Evolutionary conservation across 495 filamentous ascomycete species (phyloP).

Genomic region (Aspergillus sclerotiicarbonarius): DNA sequence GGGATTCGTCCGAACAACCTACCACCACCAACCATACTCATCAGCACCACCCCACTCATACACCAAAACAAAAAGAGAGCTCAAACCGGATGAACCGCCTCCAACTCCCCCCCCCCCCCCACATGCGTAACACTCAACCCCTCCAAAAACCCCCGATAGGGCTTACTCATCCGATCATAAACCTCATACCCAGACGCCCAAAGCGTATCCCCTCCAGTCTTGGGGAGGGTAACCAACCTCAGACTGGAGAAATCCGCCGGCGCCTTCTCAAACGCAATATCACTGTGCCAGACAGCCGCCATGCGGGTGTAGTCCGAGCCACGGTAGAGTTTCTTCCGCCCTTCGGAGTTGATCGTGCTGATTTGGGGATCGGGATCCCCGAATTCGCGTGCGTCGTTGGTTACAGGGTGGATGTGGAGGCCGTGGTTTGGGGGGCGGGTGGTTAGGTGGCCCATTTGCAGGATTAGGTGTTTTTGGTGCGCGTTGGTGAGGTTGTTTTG

Average conservation of each 20-base stretch:
- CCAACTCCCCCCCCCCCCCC: conserved; percentile 35
- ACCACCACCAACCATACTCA: neutral
- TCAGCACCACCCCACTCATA: neutral
- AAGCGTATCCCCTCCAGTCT: conserved; percentile 64
- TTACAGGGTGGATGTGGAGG: conserved; percentile 71
- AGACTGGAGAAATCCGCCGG: conserved; percentile 60
- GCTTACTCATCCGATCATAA: conserved; percentile 64
- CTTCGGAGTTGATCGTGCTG: conserved; percentile 60
- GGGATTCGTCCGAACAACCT: conserved; percentile 67
- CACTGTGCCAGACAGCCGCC: conserved; percentile 54
- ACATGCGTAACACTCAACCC: conserved; percentile 56
- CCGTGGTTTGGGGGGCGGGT: conserved; percentile 55
- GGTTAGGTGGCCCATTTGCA: conserved; percentile 56
- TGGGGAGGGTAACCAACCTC: conserved; percentile 54
- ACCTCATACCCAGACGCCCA: conserved; percentile 52
- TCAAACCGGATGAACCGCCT: conserved; percentile 54
- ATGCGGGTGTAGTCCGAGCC: conserved; percentile 15
- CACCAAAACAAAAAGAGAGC: no score
- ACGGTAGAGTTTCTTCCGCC: conserved; percentile 50
- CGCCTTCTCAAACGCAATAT: conserved; percentile 62
- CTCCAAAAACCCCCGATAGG: conserved; percentile 64
- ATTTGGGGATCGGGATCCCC: conserved; percentile 63
- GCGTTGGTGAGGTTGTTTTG: conserved; percentile 62
- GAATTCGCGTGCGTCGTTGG: conserved; percentile 42
- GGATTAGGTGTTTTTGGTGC: conserved; percentile 60